Percentiles rank a stretch among this genome's conserved stretches.
phyloP scores from a whole-genome alignment of 2,329 filamentous ascomycete genomes.

The Immersiporthe knoxdaviesiana region DNA sequence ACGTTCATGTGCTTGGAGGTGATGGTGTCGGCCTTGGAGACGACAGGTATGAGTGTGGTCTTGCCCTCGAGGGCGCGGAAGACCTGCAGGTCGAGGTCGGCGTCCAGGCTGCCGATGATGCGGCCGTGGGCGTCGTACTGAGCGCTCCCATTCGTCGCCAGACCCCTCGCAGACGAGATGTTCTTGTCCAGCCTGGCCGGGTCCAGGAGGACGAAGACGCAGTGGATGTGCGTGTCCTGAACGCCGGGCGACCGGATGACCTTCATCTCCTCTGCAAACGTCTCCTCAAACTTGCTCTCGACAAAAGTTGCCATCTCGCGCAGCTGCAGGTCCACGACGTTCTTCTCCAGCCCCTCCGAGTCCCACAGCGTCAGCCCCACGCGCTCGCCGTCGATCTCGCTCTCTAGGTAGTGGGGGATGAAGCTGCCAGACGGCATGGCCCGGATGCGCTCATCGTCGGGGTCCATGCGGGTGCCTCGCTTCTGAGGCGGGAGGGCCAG shows the following conservation, averaged over 20 bases:
- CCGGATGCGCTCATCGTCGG: constrained; percentile 61
- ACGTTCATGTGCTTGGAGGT: constrained; percentile 93
- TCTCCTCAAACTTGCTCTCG: constrained; percentile 98
- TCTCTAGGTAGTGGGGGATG: constrained; percentile 87
- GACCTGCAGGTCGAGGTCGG: constrained; percentile 88
- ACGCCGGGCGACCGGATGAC: constrained; percentile 90
- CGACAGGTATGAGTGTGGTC: constrained; percentile 92
- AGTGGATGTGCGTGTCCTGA: constrained; percentile 96
- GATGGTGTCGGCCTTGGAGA: constrained; percentile 95
- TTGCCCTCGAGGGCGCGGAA: constrained; percentile 87
- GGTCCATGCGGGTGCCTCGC: constrained; percentile 58
- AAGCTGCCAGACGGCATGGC: constrained; percentile 69
- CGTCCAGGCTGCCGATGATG: constrained; percentile 73
- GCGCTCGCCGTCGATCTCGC: constrained; percentile 89
- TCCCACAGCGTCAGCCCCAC: constrained; percentile 96
- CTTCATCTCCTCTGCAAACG: constrained; percentile 96
- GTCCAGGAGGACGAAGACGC: constrained; percentile 89
- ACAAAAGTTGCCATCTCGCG: constrained; percentile 90
- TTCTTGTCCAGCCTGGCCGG: constrained; percentile 84
- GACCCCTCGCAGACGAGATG: constrained; percentile 66
- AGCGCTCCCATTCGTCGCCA: constrained; percentile 52
- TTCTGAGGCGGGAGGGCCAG: constrained; percentile 83
- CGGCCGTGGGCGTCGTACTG: constrained; percentile 48
- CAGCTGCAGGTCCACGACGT: constrained; percentile 90
- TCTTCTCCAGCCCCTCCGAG: constrained; percentile 92